Conservation (phyloP, 495 filamentous ascomycete genomes). For the Stereocaulon alpinum region DNA sequence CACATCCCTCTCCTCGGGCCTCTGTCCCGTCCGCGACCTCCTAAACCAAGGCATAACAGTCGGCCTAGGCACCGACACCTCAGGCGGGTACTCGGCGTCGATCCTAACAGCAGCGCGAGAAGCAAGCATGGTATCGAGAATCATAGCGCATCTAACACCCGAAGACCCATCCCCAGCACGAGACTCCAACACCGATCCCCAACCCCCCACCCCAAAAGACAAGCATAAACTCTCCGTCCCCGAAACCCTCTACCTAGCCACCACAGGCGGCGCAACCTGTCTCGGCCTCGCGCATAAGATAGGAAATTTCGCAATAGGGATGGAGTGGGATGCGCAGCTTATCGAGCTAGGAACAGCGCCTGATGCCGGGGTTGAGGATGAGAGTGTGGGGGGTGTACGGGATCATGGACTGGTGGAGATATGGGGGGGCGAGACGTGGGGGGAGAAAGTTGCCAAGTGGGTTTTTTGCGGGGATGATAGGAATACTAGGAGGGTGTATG, state of each 20-base stretch:
- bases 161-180: background rate
- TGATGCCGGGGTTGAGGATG: conserved; percentile 63
- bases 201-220: conserved; percentile 15
- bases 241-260: conserved; percentile 81
- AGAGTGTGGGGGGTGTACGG: conserved; percentile 40
- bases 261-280: conserved; percentile 67
- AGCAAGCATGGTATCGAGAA: conserved; percentile 62
- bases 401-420: conserved; percentile 52
- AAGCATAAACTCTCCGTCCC: conserved; percentile 59
- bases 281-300: conserved; percentile 58
- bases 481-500: conserved; percentile 73
- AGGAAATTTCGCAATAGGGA: conserved; percentile 73
- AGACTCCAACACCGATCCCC: too few relatives aligned
- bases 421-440: conserved; percentile 77
- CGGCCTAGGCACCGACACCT: conserved; percentile 83
- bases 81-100: conserved; percentile 70
- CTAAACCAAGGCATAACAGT: conserved; percentile 66
- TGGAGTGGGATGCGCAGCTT: conserved; percentile 81
- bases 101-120: conserved; percentile 72
- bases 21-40: conserved; percentile 58
- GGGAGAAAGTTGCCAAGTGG: conserved; percentile 77
- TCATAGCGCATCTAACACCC: conserved; percentile 33
- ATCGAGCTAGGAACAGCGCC: conserved; percentile 26
- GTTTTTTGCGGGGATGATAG: conserved; percentile 78
- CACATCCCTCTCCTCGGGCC: conserved; percentile 63